Evolutionary conservation across 2,329 filamentous ascomycete genomes (phyloP).

Genomic region (Ascochyta koolunga): DNA sequence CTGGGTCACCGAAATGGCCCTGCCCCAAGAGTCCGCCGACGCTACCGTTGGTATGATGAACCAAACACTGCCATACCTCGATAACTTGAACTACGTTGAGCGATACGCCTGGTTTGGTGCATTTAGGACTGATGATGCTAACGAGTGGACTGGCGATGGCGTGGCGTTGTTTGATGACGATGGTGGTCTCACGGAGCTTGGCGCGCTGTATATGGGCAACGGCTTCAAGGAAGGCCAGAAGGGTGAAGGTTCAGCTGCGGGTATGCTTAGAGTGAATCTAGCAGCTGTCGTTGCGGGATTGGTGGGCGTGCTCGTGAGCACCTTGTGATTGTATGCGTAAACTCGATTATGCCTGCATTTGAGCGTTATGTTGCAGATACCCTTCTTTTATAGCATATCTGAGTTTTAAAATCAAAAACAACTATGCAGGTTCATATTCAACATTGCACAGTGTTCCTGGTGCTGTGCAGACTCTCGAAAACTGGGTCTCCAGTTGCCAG

Average conservation of each 20-base stretch:
- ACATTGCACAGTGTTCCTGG: not conserved
- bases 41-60: constrained; percentile 74
- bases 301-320: constrained; percentile 8
- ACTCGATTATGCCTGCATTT: not conserved
- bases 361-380: constrained; percentile 6
- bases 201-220: constrained; percentile 42
- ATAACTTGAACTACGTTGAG: constrained; percentile 59
- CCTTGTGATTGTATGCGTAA: not conserved
- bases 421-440: not conserved
- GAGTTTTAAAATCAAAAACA: too few relatives aligned
- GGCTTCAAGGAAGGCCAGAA: constrained; percentile 41
- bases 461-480: too few relatives aligned
- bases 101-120: constrained; percentile 46
- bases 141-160: constrained; percentile 45
- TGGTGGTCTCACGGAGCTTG: constrained; percentile 40
- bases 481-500: too few relatives aligned
- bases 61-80: constrained; percentile 69
- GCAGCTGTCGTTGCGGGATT: constrained; percentile 11
- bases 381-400: not conserved
- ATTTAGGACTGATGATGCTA: constrained; percentile 41
- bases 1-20: constrained; percentile 82
- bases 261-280: constrained; percentile 6
- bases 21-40: constrained; percentile 60
- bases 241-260: constrained; percentile 25
- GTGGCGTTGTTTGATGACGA: constrained; percentile 43